Evolutionary conservation across 1,284 basidiomycete genomes (phyloP).

Genomic region (Wallemia hederae): DNA sequence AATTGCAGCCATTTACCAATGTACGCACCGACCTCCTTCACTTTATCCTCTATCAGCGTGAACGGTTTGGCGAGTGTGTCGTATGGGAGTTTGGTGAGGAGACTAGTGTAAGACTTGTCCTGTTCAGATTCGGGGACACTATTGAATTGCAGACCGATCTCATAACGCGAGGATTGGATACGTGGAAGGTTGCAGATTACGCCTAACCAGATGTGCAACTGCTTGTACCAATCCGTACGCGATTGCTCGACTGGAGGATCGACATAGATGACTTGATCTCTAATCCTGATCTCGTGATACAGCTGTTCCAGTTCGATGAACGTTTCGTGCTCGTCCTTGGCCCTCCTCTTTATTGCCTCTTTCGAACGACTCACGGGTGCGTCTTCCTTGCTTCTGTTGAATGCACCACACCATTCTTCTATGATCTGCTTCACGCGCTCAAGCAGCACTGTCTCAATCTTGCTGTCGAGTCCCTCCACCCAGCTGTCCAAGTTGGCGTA

Average conservation of each 20-base stretch:
- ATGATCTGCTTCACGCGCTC: conserved; percentile 49
- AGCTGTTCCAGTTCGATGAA: conserved; percentile 47
- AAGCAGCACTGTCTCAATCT: conserved; percentile 57
- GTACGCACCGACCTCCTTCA: conserved; percentile 59
- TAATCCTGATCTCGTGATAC: conserved; percentile 81
- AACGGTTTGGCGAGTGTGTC: conserved; percentile 55
- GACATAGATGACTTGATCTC: conserved; percentile 92
- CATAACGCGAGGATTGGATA: conserved; percentile 81
- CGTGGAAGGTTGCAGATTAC: conserved; percentile 64
- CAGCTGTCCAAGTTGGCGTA: conserved; percentile 94
- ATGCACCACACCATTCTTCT: conserved; percentile 62
- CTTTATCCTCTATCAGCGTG: conserved; percentile 56
- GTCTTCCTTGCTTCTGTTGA: conserved; percentile 36
- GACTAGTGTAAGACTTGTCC: conserved; percentile 1
- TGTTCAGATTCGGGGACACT: neutral
- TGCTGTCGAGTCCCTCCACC: conserved; percentile 63
- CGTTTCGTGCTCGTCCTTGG: conserved; percentile 39
- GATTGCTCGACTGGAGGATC: conserved; percentile 92
- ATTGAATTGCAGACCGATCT: conserved; percentile 67
- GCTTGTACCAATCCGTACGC: conserved; percentile 62
- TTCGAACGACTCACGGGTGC: conserved; percentile 27
- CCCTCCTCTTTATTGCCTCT: conserved; percentile 35
- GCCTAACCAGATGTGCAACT: conserved; percentile 73
- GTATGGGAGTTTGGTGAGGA: conserved; percentile 50
- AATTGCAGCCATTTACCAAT: conserved; percentile 95